Base-by-base conservation (phyloP, 129 eudicot species). In the Oenanthe sinensis region DNA sequence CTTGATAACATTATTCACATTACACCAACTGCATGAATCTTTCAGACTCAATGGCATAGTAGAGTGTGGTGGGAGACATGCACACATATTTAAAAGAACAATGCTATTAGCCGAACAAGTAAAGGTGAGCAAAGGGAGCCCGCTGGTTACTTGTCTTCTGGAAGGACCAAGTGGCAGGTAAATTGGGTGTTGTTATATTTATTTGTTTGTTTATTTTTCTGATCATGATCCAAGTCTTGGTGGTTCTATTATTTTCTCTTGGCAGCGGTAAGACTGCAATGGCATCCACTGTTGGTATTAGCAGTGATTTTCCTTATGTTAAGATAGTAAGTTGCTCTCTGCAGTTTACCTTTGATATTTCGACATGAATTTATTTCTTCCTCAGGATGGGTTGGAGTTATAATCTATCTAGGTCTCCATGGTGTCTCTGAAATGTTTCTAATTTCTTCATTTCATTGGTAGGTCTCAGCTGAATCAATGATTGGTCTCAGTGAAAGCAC, bases 91-190 rank as follows among this genome's bases (percentile, higher is more conserved):
- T 48, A 87, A 84, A 74, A 87, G 97, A 84, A 83, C 99, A 44
- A 96, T 96, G 99, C 85, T 92, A 39, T 85, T 96, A 80, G 83
- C 99, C 52, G 97, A 92, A 78, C 99, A 96, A 87, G 99, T 90
- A 63, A 96, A 90, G 84, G 92, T 90, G 79, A 92, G 97, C 88
- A 84, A 82, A 84, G 99, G 99, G 78, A 96, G 99, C 80, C 97
- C 99, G 47, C 90, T 96, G 76, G 79, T 96, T 69, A 92, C 97
- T 70, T 91, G 93, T 80, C 97, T 96, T 79, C 80, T 96, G 39
- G 99, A 96, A 96, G 99, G 99, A 75, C 97, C 99, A 67, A 92
- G 94, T 89, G 97, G 99, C 89, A 94, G 98, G 98, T 91, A 83
- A 69, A 10, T 79, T 28, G 42, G 52, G 30, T 71, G 72, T 7